Evolutionary conservation across 169 alveolate genomes (phyloP).

Genomic region (Cystoisospora suis): DNA sequence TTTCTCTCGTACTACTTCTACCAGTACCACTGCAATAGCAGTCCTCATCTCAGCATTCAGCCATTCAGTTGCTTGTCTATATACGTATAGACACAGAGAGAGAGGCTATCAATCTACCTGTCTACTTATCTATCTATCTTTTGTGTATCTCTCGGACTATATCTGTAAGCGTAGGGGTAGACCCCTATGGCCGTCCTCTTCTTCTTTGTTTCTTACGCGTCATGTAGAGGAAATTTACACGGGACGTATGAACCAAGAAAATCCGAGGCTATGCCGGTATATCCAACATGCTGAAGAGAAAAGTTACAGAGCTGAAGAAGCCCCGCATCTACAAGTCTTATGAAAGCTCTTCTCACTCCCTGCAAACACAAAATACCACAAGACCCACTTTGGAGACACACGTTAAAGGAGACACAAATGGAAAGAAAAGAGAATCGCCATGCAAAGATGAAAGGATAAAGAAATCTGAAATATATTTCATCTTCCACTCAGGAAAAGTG

Average conservation of each 20-base stretch:
- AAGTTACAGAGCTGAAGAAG: neutral
- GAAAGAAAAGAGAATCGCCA: neutral
- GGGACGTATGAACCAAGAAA: neutral
- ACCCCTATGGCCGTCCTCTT: neutral
- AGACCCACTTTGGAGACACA: neutral
- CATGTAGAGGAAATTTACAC: constrained; percentile 1
- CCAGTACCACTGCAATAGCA: too few species aligned
- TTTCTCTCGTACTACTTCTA: too few species aligned
- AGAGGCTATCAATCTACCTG: too few species aligned
- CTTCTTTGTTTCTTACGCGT: neutral
- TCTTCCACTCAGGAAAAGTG: too few species aligned
- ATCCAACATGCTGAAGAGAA: neutral
- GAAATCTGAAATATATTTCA: too few species aligned
- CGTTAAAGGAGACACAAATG: neutral
- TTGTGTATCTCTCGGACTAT: neutral
- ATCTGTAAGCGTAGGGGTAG: neutral
- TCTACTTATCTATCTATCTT: too few species aligned
- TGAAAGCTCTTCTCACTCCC: constrained; percentile 18
- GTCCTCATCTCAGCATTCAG: too few species aligned
- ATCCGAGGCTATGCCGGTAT: neutral
- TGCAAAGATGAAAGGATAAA: neutral
- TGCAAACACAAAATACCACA: neutral
- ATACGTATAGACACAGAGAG: too few species aligned
- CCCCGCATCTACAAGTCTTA: neutral
- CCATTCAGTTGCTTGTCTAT: neutral